Conservation (phyloP, 2,329 filamentous ascomycete species). For the Botrytis porri region DNA sequence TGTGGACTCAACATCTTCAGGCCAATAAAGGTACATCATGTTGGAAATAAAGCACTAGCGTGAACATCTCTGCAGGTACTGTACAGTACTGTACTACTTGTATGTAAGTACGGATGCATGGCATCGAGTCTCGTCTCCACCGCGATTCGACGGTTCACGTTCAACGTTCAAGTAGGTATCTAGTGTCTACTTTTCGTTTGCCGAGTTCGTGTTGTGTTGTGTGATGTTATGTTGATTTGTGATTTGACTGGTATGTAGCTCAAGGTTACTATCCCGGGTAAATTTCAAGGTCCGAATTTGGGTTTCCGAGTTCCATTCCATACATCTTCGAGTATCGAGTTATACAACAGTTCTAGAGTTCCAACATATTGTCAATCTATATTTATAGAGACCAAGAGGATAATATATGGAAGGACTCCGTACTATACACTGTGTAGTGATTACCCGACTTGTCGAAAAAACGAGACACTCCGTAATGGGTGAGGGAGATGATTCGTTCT, state of each 20-base stretch:
- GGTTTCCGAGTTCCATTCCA: neutral
- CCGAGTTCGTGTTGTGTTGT: neutral
- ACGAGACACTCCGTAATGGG: neutral
- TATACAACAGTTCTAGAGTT: too few relatives aligned
- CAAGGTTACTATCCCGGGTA: neutral
- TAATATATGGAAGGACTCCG: neutral
- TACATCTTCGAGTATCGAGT: neutral
- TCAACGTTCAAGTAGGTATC: neutral
- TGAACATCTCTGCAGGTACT: conserved; percentile 15
- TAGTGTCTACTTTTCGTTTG: neutral
- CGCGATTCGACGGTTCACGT: neutral
- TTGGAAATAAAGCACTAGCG: neutral
- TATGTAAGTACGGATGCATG: neutral
- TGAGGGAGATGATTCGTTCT: neutral
- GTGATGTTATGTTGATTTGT: neutral
- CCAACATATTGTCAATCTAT: too few relatives aligned
- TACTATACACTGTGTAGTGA: too few relatives aligned
- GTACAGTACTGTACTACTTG: neutral
- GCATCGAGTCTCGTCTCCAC: neutral
- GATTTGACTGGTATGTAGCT: neutral
- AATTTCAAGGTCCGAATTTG: neutral
- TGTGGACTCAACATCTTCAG: conserved; percentile 1
- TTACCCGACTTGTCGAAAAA: neutral
- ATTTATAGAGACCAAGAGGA: neutral
- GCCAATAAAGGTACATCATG: neutral